Base-by-base conservation (phyloP, 2,329 filamentous ascomycete species). In the Ascochyta pisi region DNA sequence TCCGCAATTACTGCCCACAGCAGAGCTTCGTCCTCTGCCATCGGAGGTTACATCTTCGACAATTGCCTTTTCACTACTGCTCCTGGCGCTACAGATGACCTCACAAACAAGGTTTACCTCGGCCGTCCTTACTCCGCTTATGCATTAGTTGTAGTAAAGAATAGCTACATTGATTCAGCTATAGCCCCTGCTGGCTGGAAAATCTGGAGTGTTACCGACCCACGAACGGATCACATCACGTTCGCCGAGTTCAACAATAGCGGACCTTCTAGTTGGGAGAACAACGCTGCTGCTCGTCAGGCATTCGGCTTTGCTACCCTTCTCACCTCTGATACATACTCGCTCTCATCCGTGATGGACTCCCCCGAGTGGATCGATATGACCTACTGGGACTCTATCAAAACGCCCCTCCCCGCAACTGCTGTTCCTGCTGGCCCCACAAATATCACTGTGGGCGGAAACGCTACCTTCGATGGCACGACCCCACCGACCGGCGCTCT, bases 211-310 rank as follows among this genome's bases (percentile, higher is more conserved):
- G 71, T 64, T 1, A 77, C 77, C 1, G 75, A 80, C 45, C 72
- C 78, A 19, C 76, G 79, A 29, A 85, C 82, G 2, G 76, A 72
- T 31, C 71, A 82, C 41, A 81, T 87, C 2, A 73, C 77, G 27
- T 87, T 84, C 51, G 83, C 75, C 7, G 86, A 88, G 75, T 88
- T 82, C 65, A 75, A 66, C 23, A 89, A 88, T 68, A 78, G 78
- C 0, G 86, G 86, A 3, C 71, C 73, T 24, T 63, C 60, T 1
- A 69, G 67, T 41, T 75, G 73, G 73, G 65, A 76, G 62, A 70
- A 71, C 60, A 73, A 76, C 26, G 69, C 50, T 16, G 71, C 67
- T 4, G 72, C 75, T 29, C 72, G 76, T 40, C 51, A 68, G 41
- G 67, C 72, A 9, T 77, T 76, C 47, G 70, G 71, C 13, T 59